Base-by-base conservation (phyloP, 1,139 yeast species). In the Suhomyces kunorum region DNA sequence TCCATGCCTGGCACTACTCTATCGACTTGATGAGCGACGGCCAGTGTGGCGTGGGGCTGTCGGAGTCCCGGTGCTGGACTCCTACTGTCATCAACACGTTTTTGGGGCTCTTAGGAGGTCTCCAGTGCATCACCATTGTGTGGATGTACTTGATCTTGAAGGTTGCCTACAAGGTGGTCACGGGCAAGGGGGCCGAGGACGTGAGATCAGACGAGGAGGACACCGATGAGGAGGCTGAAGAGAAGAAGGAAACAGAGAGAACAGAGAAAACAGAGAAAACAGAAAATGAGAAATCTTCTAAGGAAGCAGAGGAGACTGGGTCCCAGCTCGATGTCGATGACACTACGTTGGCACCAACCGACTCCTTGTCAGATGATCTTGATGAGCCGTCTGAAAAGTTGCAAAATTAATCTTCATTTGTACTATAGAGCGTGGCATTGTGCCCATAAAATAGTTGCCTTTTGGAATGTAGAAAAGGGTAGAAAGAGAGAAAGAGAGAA, bases 111-210 rank as follows among this genome's bases (percentile, higher is more conserved):
- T 69, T 88, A 39, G 78, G 78, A 11, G 81, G 83, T 0, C 68
- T 89, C 45, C 95, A 89, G 59, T 52, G 80, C 8, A 66, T 88
- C 35, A 79, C 83, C 20, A 47, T 82, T 23, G 59, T 85, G 42
- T 88, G 97, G 97, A 73, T 87, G 72, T 78, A 71, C 55, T 71
- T 85, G 64, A 88, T 89, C 47, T 48, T 76, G 14, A 80, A 78
- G 52, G 94, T 88, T 22, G 87, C 87, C 14, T 64, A 73, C 44
- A 80, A 74, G 55, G 94, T 88, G 17, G 49, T 87, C 24, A 69
- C 74, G 6, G 97, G 97, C 5, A 71, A 67, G 15, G 80, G 81
- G 25, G 94, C 88, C 37, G 96, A 89, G 59, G 86, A 84, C 44
- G 83, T 95, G 50, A 80, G 95, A 58, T 90, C 87, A 55, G 87